phyloP scores from a whole-genome alignment of 2,329 filamentous ascomycete genomes.

The Cordyceps javanica region DNA sequence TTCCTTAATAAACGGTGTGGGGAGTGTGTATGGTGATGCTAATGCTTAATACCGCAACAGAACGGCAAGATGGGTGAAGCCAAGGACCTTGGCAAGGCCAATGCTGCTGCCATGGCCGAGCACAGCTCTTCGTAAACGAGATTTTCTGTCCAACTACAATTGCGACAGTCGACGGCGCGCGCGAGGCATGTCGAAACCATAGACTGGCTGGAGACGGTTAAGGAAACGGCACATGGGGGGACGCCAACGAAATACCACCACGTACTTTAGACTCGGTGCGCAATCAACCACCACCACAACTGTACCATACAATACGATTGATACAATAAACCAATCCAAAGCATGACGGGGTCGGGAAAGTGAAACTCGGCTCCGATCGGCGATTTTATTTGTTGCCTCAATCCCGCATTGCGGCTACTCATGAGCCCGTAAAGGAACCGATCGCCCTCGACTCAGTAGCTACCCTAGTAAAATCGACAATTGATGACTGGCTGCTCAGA shows the following conservation, averaged over 20 bases:
- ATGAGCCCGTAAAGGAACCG: neutral
- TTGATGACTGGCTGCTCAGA: neutral
- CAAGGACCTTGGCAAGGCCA: slow-evolving; percentile 62
- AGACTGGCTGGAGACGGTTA: slow-evolving; percentile 4
- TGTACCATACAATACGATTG: slow-evolving; percentile 14
- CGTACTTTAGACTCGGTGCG: slow-evolving; percentile 13
- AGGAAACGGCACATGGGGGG: neutral
- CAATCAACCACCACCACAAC: slow-evolving; percentile 6
- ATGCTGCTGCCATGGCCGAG: slow-evolving; percentile 35
- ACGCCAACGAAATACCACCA: slow-evolving; percentile 8
- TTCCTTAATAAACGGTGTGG: neutral
- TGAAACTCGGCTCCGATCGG: neutral
- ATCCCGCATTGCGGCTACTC: neutral
- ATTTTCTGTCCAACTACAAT: neutral
- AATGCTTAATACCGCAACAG: slow-evolving; percentile 47
- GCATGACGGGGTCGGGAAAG: neutral
- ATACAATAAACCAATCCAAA: slow-evolving; percentile 11
- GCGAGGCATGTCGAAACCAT: slow-evolving; percentile 1
- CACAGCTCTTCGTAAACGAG: slow-evolving; percentile 30
- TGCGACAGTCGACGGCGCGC: neutral
- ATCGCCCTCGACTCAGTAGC: neutral
- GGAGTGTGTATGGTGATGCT: slow-evolving; percentile 16
- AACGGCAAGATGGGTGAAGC: slow-evolving; percentile 92
- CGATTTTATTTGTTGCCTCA: neutral
- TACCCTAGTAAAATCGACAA: neutral